Base-by-base conservation (phyloP, 2,329 filamentous ascomycete species). In the Penicillium sp. region DNA sequence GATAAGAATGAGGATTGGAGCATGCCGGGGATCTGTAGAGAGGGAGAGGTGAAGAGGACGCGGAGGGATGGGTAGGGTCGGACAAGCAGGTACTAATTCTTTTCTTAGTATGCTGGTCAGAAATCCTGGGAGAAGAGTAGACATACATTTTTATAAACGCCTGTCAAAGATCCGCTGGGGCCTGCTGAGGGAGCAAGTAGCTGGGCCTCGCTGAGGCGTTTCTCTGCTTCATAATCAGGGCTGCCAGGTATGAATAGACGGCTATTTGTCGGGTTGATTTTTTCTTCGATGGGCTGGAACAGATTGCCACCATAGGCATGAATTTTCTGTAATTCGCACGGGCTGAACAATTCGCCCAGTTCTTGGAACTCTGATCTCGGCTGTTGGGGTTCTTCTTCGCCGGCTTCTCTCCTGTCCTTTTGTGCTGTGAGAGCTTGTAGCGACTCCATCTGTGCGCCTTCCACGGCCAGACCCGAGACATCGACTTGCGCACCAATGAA, bases 401-500 rank as follows among this genome's bases (percentile, higher is more conserved):
- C 61, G 15, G 64, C 56, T 14, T 55, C 57, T 23, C 4, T 22
- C 37, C 37, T 40, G 2, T 22, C 31, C 8, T 49, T 49, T 40
- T 40, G 31, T 12, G 31, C 29, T 18, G 46, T 49, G 15, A 49
- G 31, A 3, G 25, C 37, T 37, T 49, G 46, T 26, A 49, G n/a
- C 22, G 85, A 85, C 12, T 87, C 84, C 41, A 90, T 80, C 20
- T 87, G 86, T 1, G 83, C 80, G 58, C 81, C 84, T 41, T 89
- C 84, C 66, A 86, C 88, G n/a, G 85, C 84, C 0, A 90, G 77
- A 2, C 86, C 85, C 1, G 85, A 88, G 7, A 90, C 80, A 59
- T 90, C 88, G 27, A 90, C 83, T 67, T 90, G 87, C 0, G 87
- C 87, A 26, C 88, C 88, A 53, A 91, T 84, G 65, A 85, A 85